phyloP scores from a whole-genome alignment of 148 eudicot genomes.

The Silene uniflora region DNA sequence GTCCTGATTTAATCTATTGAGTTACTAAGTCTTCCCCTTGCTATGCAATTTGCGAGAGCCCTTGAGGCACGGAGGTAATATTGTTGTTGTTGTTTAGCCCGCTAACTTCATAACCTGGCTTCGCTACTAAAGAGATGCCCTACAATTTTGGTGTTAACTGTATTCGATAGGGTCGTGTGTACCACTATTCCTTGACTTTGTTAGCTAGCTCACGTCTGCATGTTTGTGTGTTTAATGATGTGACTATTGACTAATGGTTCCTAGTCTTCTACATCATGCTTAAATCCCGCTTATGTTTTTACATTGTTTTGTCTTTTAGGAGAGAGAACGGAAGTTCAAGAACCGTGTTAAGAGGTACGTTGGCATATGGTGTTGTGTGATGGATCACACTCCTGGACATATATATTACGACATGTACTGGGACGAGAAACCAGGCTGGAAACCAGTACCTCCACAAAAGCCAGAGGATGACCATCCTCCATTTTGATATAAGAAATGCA shows the following conservation, averaged over 20 bases:
- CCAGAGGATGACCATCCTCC: conserved; percentile 89
- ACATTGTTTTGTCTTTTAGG: conserved; percentile 30
- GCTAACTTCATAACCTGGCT: no score
- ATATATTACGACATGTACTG: conserved; percentile 95
- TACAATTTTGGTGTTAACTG: no score
- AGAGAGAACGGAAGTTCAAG: conserved; percentile 65
- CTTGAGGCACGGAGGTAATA: no score
- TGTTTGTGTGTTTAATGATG: conserved; percentile 1
- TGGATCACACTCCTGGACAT: conserved; percentile 65
- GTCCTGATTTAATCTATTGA: no score
- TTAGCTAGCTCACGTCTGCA: not conserved
- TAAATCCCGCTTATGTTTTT: not conserved
- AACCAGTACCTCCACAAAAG: conserved; percentile 73
- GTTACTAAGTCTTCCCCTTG: no score
- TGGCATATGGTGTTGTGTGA: conserved; percentile 92
- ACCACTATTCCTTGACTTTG: no score
- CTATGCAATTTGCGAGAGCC: no score
- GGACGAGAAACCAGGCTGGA: conserved; percentile 96
- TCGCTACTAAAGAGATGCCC: no score
- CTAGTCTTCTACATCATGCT: not conserved
- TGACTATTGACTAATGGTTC: not conserved
- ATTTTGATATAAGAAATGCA: conserved; percentile 22
- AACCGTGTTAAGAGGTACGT: conserved; percentile 71
- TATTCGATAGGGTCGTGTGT: no score
- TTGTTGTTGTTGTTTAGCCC: no score